A percentile compares a stretch with the other conserved stretches of the same genome.
Conservation (phyloP, 2,329 filamentous ascomycete species). For the Tympanopsis confertula region DNA sequence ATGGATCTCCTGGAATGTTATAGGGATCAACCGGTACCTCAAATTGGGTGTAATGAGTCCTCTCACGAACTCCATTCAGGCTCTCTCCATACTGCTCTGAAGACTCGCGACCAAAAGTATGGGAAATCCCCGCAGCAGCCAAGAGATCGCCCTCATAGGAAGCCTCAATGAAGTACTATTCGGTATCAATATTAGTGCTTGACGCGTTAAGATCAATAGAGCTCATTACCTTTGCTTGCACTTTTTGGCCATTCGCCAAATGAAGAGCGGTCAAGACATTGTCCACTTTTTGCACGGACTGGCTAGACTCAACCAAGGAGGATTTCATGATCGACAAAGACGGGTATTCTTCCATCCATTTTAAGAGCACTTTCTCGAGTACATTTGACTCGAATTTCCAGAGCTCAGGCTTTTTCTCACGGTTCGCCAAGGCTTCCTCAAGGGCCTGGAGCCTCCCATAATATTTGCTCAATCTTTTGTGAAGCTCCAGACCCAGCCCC, state of each 20-base stretch:
- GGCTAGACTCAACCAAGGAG: conserved; percentile 1
- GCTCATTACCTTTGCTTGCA: too few species aligned
- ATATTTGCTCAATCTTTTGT: conserved; percentile 7
- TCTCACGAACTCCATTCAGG: conserved; percentile 8
- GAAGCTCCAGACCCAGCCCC: conserved; percentile 8
- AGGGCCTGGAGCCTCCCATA: conserved; percentile 6
- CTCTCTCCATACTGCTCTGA: conserved; percentile 5
- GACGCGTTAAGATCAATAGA: too few species aligned
- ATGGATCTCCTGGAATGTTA: conserved; percentile 4
- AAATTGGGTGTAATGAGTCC: conserved; percentile 8
- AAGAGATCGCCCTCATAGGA: conserved; percentile 14
- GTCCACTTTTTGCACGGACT: conserved; percentile 2
- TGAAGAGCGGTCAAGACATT: conserved; percentile 3
- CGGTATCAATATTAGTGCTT: too few species aligned
- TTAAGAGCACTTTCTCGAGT: conserved; percentile 7
- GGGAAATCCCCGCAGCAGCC: conserved; percentile 7
- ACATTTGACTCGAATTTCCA: conserved; percentile 10
- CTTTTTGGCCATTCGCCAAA: conserved; percentile 2
- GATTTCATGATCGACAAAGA: conserved; percentile 4
- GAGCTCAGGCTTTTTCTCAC: conserved; percentile 6
- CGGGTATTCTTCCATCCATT: conserved; percentile 7
- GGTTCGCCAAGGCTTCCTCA: conserved; percentile 5
- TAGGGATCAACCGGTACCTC: conserved; percentile 10
- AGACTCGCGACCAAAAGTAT: conserved; percentile 7
- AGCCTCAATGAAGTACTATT: conserved; percentile 11